These are phyloP conservation scores for Nitzschia sp. DNA, from an alignment of 108 stramenopile genomes.

Conservation along the genomic window DNA sequence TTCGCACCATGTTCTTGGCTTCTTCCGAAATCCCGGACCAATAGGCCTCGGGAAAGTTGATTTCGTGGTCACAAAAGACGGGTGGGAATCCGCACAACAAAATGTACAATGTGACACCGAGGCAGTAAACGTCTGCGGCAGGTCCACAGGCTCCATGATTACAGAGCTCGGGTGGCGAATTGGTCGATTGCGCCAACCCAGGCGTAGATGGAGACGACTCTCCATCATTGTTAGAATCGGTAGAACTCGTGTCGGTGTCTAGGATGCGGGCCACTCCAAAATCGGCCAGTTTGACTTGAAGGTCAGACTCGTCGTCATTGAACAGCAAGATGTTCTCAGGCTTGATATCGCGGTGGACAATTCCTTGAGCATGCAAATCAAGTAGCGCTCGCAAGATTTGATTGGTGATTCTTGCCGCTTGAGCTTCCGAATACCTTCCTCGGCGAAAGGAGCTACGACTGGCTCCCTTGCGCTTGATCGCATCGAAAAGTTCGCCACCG, in stretches of 20 bases:
- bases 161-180: constrained; percentile 78
- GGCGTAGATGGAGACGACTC: constrained; percentile 49
- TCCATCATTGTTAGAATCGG: constrained; percentile 28
- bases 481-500: constrained; percentile 86
- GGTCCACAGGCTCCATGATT: constrained; percentile 68
- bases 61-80: constrained; percentile 46
- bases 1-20: constrained; percentile 72
- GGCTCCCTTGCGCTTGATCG: constrained; percentile 45
- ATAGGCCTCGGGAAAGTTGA: constrained; percentile 53
- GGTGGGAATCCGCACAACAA: constrained; percentile 94
- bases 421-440: constrained; percentile 66
- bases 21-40: constrained; percentile 70
- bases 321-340: constrained; percentile 85
- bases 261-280: constrained; percentile 82
- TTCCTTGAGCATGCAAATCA: constrained; percentile 56
- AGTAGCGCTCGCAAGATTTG: constrained; percentile 66
- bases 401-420: constrained; percentile 65
- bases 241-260: neutral
- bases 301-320: constrained; percentile 42
- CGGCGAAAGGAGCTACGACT: constrained; percentile 22
- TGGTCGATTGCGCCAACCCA: constrained; percentile 55
- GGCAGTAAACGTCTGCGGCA: constrained; percentile 89
- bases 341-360: constrained; percentile 86
- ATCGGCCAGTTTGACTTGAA: constrained; percentile 77
- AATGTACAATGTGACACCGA: constrained; percentile 96